A percentile compares a stretch with the other conserved stretches of the same genome.
Evolutionary conservation across 2,329 filamentous ascomycete species (phyloP).

Genomic region (Lecanicillium sp.): DNA sequence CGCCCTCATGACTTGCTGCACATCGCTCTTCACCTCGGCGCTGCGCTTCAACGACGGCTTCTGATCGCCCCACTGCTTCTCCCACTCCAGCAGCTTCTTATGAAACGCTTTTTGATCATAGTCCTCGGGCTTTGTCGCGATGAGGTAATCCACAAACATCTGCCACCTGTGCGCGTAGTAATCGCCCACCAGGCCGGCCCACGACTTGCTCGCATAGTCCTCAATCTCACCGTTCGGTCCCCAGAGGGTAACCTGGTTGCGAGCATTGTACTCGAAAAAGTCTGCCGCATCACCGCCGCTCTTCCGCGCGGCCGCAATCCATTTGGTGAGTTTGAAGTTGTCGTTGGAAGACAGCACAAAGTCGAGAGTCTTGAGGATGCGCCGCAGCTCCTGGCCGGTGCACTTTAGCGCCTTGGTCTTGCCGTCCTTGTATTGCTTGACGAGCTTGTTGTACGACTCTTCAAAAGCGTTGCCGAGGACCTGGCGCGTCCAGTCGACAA

Average conservation of each 20-base stretch:
- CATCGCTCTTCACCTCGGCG: not conserved
- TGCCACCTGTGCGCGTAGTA: constrained; percentile 41
- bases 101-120: constrained; percentile 6
- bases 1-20: constrained; percentile 2
- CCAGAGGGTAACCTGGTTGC: constrained; percentile 44
- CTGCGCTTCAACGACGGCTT: not conserved
- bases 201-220: constrained; percentile 42
- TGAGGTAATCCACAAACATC: constrained; percentile 35
- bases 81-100: constrained; percentile 5
- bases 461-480: constrained; percentile 39
- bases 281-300: constrained; percentile 18
- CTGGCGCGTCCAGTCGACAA: constrained; percentile 41
- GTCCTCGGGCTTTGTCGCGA: constrained; percentile 1
- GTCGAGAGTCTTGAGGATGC: constrained; percentile 9
- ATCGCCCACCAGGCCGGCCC: constrained; percentile 36
- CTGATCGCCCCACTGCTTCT: constrained; percentile 5
- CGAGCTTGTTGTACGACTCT: constrained; percentile 28
- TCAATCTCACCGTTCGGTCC: constrained; percentile 32
- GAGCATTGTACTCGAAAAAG: constrained; percentile 37
- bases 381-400: constrained; percentile 2
- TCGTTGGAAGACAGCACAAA: constrained; percentile 7
- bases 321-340: constrained; percentile 4
- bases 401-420: not conserved
- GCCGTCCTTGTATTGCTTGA: constrained; percentile 26
- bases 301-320: constrained; percentile 8